Evolutionary conservation across 208 protist genomes (phyloP).

Genomic region (Leishmania martiniquensis): DNA sequence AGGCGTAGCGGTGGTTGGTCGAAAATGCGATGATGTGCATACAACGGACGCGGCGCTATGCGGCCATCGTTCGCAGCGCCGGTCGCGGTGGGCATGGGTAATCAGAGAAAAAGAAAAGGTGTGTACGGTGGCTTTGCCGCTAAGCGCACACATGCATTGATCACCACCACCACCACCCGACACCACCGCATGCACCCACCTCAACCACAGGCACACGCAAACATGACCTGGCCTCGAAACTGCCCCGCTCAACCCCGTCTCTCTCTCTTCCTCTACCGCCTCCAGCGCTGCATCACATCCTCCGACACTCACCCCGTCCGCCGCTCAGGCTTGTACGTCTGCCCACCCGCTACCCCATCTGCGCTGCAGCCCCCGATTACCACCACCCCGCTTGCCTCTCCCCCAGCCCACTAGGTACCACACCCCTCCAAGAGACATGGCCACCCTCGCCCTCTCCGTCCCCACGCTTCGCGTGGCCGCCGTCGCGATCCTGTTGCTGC

Average conservation of each 20-base stretch:
- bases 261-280: background rate
- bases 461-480: background rate
- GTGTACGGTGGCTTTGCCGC: background rate
- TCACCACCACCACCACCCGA: background rate
- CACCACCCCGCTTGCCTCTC: background rate
- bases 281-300: background rate
- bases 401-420: background rate
- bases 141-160: background rate
- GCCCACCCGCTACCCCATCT: background rate
- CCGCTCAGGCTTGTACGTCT: constrained; percentile 1
- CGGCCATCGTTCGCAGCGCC: no score
- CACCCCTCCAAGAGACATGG: background rate
- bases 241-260: background rate
- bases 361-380: background rate
- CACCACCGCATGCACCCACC: background rate
- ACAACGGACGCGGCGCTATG: no score
- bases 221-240: background rate
- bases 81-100: no score
- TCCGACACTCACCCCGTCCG: background rate
- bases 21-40: no score
- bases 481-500: constrained; percentile 1
- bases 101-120: no score
- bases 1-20: no score
- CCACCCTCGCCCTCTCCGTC: background rate
- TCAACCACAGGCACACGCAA: background rate